phyloP scores from a whole-genome alignment of 2,329 filamentous ascomycete genomes.

The Beauveria sp. region DNA sequence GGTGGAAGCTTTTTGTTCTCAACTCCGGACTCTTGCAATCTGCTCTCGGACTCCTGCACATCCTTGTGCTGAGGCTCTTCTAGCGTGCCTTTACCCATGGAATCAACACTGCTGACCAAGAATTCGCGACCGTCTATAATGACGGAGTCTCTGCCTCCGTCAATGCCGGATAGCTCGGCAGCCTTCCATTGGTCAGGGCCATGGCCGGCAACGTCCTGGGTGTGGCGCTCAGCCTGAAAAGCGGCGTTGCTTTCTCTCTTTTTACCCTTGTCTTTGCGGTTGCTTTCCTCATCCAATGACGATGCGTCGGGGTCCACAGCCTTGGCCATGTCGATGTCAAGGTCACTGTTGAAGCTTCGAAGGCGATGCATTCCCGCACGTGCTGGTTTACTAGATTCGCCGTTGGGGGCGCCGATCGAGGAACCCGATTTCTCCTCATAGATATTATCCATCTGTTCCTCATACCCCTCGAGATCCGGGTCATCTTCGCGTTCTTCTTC shows the following conservation, averaged over 20 bases:
- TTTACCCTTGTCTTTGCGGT: slow-evolving; percentile 20
- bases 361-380: slow-evolving; percentile 17
- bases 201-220: slow-evolving; percentile 68
- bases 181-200: slow-evolving; percentile 69
- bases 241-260: slow-evolving; percentile 17
- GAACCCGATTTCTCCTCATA: slow-evolving; percentile 42
- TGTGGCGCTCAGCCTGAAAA: background rate
- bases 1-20: slow-evolving; percentile 50
- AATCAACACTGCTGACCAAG: slow-evolving; percentile 53
- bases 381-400: slow-evolving; percentile 30
- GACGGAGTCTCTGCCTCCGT: slow-evolving; percentile 62
- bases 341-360: slow-evolving; percentile 66
- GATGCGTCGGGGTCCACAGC: slow-evolving; percentile 27
- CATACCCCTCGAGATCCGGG: slow-evolving; percentile 49
- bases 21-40: slow-evolving; percentile 25
- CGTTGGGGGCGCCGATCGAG: slow-evolving; percentile 15
- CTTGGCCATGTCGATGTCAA: slow-evolving; percentile 39
- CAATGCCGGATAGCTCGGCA: slow-evolving; percentile 52
- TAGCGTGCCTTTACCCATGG: slow-evolving; percentile 57
- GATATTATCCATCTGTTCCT: slow-evolving; percentile 54
- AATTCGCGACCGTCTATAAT: slow-evolving; percentile 64
- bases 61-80: slow-evolving; percentile 24
- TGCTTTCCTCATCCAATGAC: slow-evolving; percentile 12
- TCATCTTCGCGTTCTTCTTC: slow-evolving; percentile 69
- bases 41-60: slow-evolving; percentile 11